These are phyloP conservation scores for Cladosporium sp. DNA, from an alignment of 2,329 filamentous ascomycete species.

Conservation along the genomic window DNA sequence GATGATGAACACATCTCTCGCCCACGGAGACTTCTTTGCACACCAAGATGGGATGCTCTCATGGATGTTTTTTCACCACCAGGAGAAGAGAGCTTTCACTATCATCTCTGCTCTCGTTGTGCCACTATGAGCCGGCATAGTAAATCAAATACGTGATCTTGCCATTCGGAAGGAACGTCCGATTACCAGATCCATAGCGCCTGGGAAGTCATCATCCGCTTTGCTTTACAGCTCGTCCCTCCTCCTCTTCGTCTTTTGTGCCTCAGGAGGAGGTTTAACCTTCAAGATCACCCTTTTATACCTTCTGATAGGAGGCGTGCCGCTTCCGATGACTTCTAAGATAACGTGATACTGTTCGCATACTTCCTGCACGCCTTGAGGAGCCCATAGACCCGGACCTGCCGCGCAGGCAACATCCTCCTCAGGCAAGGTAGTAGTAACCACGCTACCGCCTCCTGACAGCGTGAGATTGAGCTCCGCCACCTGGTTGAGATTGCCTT, in stretches of 20 bases:
- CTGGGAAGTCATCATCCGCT: no score
- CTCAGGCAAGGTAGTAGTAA: conserved; percentile 19
- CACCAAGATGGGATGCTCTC: no score
- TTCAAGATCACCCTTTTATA: conserved; percentile 43
- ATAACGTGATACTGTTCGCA: conserved; percentile 48
- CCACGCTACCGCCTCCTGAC: conserved; percentile 28
- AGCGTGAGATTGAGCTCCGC: conserved; percentile 34
- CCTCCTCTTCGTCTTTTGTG: background rate
- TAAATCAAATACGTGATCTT: no score
- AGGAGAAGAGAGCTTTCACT: no score
- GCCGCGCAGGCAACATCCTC: conserved; percentile 40
- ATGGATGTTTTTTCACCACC: no score
- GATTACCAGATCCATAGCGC: no score
- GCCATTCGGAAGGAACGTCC: no score
- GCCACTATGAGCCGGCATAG: no score
- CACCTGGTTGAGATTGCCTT: conserved; percentile 41
- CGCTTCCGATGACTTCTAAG: conserved; percentile 45
- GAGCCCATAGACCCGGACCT: conserved; percentile 25
- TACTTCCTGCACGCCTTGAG: conserved; percentile 31
- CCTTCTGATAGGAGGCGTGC: conserved; percentile 41
- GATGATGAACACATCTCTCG: no score
- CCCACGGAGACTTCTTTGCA: no score
- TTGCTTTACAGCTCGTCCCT: conserved; percentile 17
- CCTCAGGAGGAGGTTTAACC: conserved; percentile 10
- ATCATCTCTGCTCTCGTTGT: no score